These are phyloP conservation scores for Cladophialophora carrionii DNA, from an alignment of 2,329 filamentous ascomycete genomes.

Conservation along the genomic window DNA sequence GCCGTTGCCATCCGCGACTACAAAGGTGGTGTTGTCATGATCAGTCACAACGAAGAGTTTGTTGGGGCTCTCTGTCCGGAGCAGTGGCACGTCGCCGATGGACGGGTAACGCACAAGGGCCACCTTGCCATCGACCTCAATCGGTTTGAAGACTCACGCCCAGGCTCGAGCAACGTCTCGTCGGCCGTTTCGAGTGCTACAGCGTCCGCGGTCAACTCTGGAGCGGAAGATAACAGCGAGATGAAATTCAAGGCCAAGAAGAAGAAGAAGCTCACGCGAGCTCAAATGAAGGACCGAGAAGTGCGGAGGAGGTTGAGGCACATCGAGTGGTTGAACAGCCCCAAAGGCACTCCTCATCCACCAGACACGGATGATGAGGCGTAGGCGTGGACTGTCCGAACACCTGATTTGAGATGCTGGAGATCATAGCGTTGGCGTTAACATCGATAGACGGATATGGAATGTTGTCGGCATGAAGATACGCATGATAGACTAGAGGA, in stretches of 20 bases:
- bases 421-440: slow-evolving; percentile 30
- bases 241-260: slow-evolving; percentile 82
- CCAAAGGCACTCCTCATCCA: slow-evolving; percentile 80
- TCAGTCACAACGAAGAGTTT: slow-evolving; percentile 99
- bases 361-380: slow-evolving; percentile 76
- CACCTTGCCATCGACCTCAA: slow-evolving; percentile 72
- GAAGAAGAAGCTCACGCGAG: slow-evolving; percentile 90
- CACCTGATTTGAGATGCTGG: neutral
- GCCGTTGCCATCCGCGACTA: slow-evolving; percentile 98
- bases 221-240: slow-evolving; percentile 75
- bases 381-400: slow-evolving; percentile 51
- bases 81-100: slow-evolving; percentile 92
- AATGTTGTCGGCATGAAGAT: neutral
- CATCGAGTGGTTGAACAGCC: slow-evolving; percentile 79
- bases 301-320: slow-evolving; percentile 83
- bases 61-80: slow-evolving; percentile 93
- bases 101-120: slow-evolving; percentile 82
- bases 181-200: slow-evolving; percentile 62
- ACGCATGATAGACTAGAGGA: slow-evolving; percentile 9
- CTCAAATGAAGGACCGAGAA: slow-evolving; percentile 92
- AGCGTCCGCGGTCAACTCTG: slow-evolving; percentile 72
- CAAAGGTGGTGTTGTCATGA: slow-evolving; percentile 98
- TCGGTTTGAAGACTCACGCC: slow-evolving; percentile 81
- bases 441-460: slow-evolving; percentile 5
- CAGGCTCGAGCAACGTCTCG: slow-evolving; percentile 64